Conservation (phyloP, 1,139 yeast genomes). For the Taphrina confusa region DNA sequence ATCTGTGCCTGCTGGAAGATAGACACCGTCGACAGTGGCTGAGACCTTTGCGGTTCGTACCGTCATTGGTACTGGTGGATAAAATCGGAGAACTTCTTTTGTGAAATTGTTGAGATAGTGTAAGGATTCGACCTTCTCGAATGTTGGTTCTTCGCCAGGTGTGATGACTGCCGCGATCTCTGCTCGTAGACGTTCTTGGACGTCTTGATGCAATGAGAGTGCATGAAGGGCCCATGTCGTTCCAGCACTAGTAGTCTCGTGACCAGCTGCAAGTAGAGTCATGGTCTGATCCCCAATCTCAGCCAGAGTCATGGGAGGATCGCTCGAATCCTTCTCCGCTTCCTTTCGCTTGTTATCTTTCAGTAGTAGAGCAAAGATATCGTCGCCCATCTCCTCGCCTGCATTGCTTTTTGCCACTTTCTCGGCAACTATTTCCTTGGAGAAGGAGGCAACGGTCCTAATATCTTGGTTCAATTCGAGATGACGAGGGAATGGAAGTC, state of each 20-base stretch:
- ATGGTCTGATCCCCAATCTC: constrained; percentile 36
- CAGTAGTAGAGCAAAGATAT: constrained; percentile 37
- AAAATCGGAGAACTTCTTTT: constrained; percentile 44
- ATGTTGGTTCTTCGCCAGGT: constrained; percentile 13
- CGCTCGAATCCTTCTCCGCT: constrained; percentile 36
- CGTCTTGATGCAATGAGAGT: constrained; percentile 36
- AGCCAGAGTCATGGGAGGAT: constrained; percentile 36
- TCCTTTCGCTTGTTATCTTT: constrained; percentile 37
- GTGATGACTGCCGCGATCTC: constrained; percentile 37
- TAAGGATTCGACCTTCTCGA: constrained; percentile 37
- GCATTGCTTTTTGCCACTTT: not conserved
- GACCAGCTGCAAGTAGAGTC: constrained; percentile 41
- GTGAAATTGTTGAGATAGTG: constrained; percentile 41
- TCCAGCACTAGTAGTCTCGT: constrained; percentile 40
- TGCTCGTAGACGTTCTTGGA: constrained; percentile 37
- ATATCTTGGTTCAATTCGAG: constrained; percentile 24
- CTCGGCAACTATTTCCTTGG: not conserved
- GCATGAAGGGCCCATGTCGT: constrained; percentile 37
- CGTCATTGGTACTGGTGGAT: constrained; percentile 45
- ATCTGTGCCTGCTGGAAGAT: constrained; percentile 37
- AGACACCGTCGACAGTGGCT: constrained; percentile 29
- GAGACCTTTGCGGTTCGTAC: constrained; percentile 44
- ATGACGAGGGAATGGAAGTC: constrained; percentile 24
- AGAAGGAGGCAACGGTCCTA: not conserved
- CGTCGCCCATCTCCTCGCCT: constrained; percentile 31